Conservation (phyloP, 805 yeast genomes). For the Candida qinlingensis region DNA sequence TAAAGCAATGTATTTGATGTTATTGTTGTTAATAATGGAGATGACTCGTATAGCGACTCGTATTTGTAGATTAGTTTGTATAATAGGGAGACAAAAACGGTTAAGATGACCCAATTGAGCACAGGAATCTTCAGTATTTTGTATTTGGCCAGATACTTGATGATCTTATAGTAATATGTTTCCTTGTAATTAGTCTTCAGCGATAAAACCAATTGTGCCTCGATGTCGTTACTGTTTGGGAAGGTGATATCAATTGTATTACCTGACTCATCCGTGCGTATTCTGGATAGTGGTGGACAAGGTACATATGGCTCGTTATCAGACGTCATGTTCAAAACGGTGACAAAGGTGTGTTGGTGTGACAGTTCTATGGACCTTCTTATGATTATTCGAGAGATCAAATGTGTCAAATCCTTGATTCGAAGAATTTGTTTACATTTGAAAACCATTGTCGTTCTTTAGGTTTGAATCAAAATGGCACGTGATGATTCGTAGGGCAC, state of each 20-base stretch:
- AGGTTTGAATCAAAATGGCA: too few relatives aligned
- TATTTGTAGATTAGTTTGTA: slow-evolving; percentile 52
- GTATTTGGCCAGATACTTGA: slow-evolving; percentile 21
- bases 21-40: slow-evolving; percentile 72
- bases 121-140: slow-evolving; percentile 48
- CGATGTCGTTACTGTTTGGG: slow-evolving; percentile 1
- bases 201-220: slow-evolving; percentile 1
- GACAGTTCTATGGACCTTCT: too few relatives aligned
- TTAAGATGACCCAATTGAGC: slow-evolving; percentile 49
- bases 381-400: too few relatives aligned
- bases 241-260: slow-evolving; percentile 1
- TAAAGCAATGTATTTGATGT: slow-evolving; percentile 74
- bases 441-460: too few relatives aligned
- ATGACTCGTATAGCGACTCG: slow-evolving; percentile 53
- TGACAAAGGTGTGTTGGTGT: too few relatives aligned
- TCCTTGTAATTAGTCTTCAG: slow-evolving; percentile 12
- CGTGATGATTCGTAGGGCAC: too few relatives aligned
- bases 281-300: neutral
- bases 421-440: too few relatives aligned
- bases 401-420: too few relatives aligned
- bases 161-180: slow-evolving; percentile 14
- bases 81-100: slow-evolving; percentile 43
- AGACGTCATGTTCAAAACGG: too few relatives aligned
- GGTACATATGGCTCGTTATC: neutral
- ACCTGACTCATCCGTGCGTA: neutral